These are phyloP conservation scores for Aquilaria malaccensis DNA, from an alignment of 345 rosid genomes.

Conservation along the genomic window DNA sequence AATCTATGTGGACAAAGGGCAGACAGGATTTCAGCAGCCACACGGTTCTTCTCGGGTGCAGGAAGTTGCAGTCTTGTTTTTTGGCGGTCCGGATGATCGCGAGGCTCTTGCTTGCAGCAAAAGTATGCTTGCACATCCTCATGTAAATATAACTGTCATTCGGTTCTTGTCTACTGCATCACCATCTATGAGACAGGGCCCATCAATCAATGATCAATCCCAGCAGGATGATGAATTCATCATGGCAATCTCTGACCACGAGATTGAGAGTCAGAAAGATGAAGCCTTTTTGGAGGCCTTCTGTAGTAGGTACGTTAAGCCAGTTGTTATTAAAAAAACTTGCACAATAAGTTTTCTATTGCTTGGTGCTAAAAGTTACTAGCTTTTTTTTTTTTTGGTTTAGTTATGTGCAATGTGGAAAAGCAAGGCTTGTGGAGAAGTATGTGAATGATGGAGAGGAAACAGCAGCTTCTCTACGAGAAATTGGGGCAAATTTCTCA, in stretches of 20 bases:
- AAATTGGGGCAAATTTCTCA: conserved; percentile 43
- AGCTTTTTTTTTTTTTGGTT: neutral
- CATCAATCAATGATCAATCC: conserved; percentile 5
- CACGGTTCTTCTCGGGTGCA: conserved; percentile 39
- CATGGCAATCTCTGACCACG: conserved; percentile 34
- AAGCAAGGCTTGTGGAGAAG: conserved; percentile 50
- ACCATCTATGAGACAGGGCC: neutral
- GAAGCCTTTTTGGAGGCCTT: conserved; percentile 47
- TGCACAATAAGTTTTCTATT: neutral
- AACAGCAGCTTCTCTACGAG: conserved; percentile 40
- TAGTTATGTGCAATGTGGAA: conserved; percentile 56
- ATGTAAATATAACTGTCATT: conserved; percentile 46
- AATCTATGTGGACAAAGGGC: conserved; percentile 55
- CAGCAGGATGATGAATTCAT: conserved; percentile 26
- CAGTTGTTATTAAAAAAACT: neutral
- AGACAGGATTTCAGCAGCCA: conserved; percentile 67
- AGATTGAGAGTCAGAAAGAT: conserved; percentile 36
- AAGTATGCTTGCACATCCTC: conserved; percentile 40
- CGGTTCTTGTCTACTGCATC: conserved; percentile 30
- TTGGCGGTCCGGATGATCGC: conserved; percentile 87
- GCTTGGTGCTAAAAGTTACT: neutral
- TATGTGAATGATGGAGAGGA: conserved; percentile 33
- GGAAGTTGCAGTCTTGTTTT: conserved; percentile 59
- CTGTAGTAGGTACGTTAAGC: conserved; percentile 37
- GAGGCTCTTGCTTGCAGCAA: conserved; percentile 76